Conservation (phyloP, 768 basidiomycete genomes). For the Daedaleopsis nitida region DNA sequence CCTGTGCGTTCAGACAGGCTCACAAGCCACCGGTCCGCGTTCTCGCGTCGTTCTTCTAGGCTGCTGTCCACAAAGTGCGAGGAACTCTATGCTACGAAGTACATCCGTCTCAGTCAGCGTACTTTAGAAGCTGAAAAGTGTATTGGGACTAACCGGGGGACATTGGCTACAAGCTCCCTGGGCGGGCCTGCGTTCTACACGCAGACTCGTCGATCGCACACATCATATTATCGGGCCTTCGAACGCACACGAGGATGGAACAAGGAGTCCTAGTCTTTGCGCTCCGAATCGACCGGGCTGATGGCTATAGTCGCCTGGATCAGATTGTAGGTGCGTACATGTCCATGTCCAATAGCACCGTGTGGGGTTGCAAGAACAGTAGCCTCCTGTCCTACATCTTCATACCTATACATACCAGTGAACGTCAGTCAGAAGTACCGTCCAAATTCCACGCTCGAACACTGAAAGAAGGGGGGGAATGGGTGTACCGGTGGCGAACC, state of each 20-base stretch:
- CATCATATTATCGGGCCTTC: background rate
- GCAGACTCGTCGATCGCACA: background rate
- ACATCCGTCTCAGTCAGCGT: no score
- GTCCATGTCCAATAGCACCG: slow-evolving; percentile 67
- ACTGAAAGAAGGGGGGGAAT: background rate
- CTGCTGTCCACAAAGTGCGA: slow-evolving; percentile 69
- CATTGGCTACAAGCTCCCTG: slow-evolving; percentile 59
- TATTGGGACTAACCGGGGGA: slow-evolving; percentile 61
- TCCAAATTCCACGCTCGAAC: no score
- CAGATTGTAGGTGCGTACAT: slow-evolving; percentile 75
- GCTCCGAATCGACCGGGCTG: slow-evolving; percentile 78
- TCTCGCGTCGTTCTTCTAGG: slow-evolving; percentile 48
- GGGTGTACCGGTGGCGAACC: slow-evolving; percentile 73
- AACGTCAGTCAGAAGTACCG: background rate
- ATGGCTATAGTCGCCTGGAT: slow-evolving; percentile 69
- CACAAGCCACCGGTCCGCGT: slow-evolving; percentile 39
- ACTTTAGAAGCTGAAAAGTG: no score
- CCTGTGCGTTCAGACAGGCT: slow-evolving; percentile 46
- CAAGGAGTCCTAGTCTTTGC: slow-evolving; percentile 77
- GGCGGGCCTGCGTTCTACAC: slow-evolving; percentile 56
- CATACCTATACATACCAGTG: slow-evolving; percentile 48
- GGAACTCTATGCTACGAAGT: slow-evolving; percentile 62
- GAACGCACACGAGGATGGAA: slow-evolving; percentile 67
- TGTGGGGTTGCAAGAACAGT: slow-evolving; percentile 61
- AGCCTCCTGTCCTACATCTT: slow-evolving; percentile 76